Percentiles rank a stretch among this genome's conserved stretches.
Evolutionary conservation across 2,329 filamentous ascomycete species (phyloP).

Genomic region (Dothideomycetes sp.): DNA sequence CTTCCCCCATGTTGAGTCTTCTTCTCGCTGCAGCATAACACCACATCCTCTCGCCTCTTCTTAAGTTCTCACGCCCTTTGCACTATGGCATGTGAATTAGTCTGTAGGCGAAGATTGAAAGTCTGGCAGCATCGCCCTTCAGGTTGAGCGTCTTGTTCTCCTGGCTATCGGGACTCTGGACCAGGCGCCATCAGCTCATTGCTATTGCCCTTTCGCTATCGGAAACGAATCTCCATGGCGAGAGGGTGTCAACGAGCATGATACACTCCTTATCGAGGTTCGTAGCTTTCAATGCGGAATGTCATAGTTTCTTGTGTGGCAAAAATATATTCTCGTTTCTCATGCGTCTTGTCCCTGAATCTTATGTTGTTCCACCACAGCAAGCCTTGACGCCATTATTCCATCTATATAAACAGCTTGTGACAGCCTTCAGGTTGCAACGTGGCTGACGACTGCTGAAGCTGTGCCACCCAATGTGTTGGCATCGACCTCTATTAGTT

Average conservation of each 20-base stretch:
- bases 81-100: constrained; percentile 85
- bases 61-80: constrained; percentile 86
- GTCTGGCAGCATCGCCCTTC: constrained; percentile 5
- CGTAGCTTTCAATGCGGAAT: no score
- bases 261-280: no score
- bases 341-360: no score
- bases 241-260: constrained; percentile 7
- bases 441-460: no score
- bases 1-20: constrained; percentile 1
- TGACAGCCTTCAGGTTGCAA: no score
- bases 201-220: constrained; percentile 6
- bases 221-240: constrained; percentile 7
- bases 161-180: constrained; percentile 6
- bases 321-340: no score
- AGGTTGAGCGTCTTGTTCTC: constrained; percentile 9
- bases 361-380: no score
- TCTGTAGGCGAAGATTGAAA: constrained; percentile 81
- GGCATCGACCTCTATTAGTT: no score
- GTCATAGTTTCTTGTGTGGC: no score
- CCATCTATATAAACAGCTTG: no score
- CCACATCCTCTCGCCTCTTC: constrained; percentile 56
- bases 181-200: constrained; percentile 7
- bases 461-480: no score
- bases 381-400: no score
- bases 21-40: not conserved